A percentile compares a stretch with the other conserved stretches of the same genome.
Conservation (phyloP, 2,329 filamentous ascomycete genomes). For the Hypomyces perniciosus region DNA sequence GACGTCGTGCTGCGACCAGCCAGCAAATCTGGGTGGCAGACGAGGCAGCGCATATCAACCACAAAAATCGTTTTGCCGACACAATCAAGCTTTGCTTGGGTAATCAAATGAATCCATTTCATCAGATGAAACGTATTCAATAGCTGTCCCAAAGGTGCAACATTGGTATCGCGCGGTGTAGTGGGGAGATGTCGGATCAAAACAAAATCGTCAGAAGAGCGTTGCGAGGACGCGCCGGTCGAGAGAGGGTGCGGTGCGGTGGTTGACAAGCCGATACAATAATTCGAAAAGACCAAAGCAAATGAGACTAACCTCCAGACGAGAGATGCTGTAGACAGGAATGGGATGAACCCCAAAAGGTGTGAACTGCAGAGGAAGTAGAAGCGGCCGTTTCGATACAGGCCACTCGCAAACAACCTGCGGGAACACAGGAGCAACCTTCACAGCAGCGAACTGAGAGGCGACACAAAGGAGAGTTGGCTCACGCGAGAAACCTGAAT, state of each 20-base stretch:
- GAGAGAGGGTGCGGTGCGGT: neutral
- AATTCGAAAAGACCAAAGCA: neutral
- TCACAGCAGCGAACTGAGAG: slow-evolving; percentile 24
- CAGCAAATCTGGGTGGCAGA: too few relatives aligned
- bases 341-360: slow-evolving; percentile 4
- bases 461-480: slow-evolving; percentile 18
- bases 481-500: slow-evolving; percentile 27
- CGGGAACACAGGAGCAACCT: slow-evolving; percentile 18
- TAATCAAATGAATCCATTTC: too few relatives aligned
- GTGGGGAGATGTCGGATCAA: too few relatives aligned
- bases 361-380: slow-evolving; percentile 11
- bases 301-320: slow-evolving; percentile 11
- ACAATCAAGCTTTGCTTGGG: too few relatives aligned
- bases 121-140: too few relatives aligned
- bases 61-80: too few relatives aligned
- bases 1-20: too few relatives aligned
- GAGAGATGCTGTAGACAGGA: slow-evolving; percentile 6
- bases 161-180: too few relatives aligned
- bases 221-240: neutral
- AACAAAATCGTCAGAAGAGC: too few relatives aligned
- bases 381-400: slow-evolving; percentile 8
- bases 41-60: too few relatives aligned
- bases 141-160: too few relatives aligned
- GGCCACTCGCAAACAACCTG: slow-evolving; percentile 11
- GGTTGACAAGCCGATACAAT: neutral